These are phyloP conservation scores for Pichia ethanolica DNA, from an alignment of 805 yeast genomes.

Conservation along the genomic window DNA sequence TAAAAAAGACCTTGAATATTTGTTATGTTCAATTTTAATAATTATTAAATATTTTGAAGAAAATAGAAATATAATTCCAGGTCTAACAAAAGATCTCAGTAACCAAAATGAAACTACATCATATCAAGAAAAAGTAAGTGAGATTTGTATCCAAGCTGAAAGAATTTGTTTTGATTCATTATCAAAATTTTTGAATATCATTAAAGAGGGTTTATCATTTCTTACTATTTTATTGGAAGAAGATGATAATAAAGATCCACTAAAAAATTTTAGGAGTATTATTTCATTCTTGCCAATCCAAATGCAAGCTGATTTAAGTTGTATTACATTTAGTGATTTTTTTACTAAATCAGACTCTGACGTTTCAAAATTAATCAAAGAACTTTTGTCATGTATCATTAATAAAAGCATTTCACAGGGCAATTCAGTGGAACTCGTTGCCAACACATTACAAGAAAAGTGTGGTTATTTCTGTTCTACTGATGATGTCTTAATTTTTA, in stretches of 20 bases:
- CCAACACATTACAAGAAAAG: constrained; percentile 79
- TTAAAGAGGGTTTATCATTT: constrained; percentile 88
- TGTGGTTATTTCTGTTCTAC: constrained; percentile 94
- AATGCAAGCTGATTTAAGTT: constrained; percentile 60
- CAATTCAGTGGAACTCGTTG: constrained; percentile 86
- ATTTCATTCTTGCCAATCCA: constrained; percentile 61
- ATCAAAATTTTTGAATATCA: constrained; percentile 62
- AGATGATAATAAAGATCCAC: constrained; percentile 19
- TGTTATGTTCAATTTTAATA: constrained; percentile 62
- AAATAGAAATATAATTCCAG: constrained; percentile 55
- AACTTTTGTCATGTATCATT: constrained; percentile 79
- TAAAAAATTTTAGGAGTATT: constrained; percentile 48
- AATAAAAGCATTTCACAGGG: constrained; percentile 85
- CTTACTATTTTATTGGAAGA: constrained; percentile 76
- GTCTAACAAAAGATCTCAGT: constrained; percentile 46
- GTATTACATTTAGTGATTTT: constrained; percentile 64
- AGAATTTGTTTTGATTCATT: constrained; percentile 79
- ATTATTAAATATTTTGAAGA: constrained; percentile 63
- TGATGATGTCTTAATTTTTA: constrained; percentile 86
- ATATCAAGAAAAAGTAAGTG: constrained; percentile 37
- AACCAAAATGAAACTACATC: constrained; percentile 42
- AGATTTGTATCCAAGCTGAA: constrained; percentile 80
- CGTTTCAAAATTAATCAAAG: constrained; percentile 66
- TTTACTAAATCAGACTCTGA: constrained; percentile 58
- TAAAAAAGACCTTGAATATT: constrained; percentile 53